Percentiles rank a stretch among this genome's conserved stretches.
Evolutionary conservation across 495 filamentous ascomycete species (phyloP).

Genomic region (Talaromyces ruber): DNA sequence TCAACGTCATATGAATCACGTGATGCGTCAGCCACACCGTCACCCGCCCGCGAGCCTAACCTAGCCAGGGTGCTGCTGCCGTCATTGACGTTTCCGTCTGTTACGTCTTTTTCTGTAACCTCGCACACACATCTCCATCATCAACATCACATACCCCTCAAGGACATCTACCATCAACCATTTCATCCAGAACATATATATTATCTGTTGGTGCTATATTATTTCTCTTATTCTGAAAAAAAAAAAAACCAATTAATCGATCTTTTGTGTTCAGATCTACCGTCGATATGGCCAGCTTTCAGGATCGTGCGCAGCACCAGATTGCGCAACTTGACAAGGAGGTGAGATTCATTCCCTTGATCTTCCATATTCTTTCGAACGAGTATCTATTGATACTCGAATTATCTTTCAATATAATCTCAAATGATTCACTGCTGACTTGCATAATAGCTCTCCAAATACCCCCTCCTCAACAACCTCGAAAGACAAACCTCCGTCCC

Average conservation of each 20-base stretch:
- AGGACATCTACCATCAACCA: neutral
- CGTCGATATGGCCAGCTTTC: conserved; percentile 59
- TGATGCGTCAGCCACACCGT: conserved; percentile 5
- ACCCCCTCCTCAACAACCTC: conserved; percentile 88
- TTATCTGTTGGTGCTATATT: neutral
- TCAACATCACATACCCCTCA: neutral
- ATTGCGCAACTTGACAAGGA: conserved; percentile 94
- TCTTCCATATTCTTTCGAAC: neutral
- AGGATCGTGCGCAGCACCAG: conserved; percentile 84
- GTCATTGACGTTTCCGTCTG: conserved; percentile 6
- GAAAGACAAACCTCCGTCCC: conserved; percentile 92
- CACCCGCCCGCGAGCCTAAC: neutral
- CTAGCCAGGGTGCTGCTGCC: neutral
- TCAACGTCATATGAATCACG: conserved; percentile 4
- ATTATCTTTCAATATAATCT: neutral
- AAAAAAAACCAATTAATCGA: neutral
- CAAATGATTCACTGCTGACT: neutral
- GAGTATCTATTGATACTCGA: neutral
- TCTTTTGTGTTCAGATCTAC: neutral
- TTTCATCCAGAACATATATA: neutral
- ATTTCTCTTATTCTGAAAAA: neutral
- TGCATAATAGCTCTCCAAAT: conserved; percentile 79
- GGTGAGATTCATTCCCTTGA: conserved; percentile 50
- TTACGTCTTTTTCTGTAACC: neutral
- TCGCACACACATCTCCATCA: neutral